Evolutionary conservation across 345 rosid genomes (phyloP).

Genomic region (Alliaria petiolata): DNA sequence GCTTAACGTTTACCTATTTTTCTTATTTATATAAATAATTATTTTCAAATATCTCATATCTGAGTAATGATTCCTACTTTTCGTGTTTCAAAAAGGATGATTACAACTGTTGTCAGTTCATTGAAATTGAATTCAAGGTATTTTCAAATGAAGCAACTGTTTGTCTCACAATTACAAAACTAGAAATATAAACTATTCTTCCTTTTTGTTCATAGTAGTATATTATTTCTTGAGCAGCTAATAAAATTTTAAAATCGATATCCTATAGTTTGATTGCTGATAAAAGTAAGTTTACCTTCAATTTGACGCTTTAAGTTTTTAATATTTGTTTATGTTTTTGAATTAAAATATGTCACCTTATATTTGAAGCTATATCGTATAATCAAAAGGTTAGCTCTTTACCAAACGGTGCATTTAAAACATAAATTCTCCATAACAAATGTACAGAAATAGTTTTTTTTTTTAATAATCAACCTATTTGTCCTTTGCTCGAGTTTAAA

Average conservation of each 20-base stretch:
- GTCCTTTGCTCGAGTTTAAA: slow-evolving; percentile 31
- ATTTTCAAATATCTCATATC: slow-evolving; percentile 1
- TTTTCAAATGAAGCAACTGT: slow-evolving; percentile 22
- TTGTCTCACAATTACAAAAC: slow-evolving; percentile 8
- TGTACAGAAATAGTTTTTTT: background rate
- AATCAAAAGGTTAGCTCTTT: slow-evolving; percentile 22
- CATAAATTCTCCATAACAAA: slow-evolving; percentile 23
- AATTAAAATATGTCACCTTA: slow-evolving; percentile 9
- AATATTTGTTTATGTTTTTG: background rate
- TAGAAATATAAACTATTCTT: background rate
- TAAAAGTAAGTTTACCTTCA: slow-evolving; percentile 18
- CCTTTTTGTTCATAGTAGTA: background rate
- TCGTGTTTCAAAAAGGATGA: slow-evolving; percentile 27
- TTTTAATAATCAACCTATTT: background rate
- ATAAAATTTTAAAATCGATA: background rate
- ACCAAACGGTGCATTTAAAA: slow-evolving; percentile 31
- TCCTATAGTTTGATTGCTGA: background rate
- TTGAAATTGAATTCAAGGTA: slow-evolving; percentile 17
- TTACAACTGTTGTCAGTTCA: slow-evolving; percentile 31
- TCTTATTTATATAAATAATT: background rate
- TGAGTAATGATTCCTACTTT: slow-evolving; percentile 25
- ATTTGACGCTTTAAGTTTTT: background rate
- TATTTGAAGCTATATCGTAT: slow-evolving; percentile 28
- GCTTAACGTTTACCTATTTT: background rate
- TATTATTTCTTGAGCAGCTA: background rate